Percentiles rank a stretch among this genome's conserved stretches.
Conservation (phyloP, 352 stramenopile species). For the Globisporangium radiosum region DNA sequence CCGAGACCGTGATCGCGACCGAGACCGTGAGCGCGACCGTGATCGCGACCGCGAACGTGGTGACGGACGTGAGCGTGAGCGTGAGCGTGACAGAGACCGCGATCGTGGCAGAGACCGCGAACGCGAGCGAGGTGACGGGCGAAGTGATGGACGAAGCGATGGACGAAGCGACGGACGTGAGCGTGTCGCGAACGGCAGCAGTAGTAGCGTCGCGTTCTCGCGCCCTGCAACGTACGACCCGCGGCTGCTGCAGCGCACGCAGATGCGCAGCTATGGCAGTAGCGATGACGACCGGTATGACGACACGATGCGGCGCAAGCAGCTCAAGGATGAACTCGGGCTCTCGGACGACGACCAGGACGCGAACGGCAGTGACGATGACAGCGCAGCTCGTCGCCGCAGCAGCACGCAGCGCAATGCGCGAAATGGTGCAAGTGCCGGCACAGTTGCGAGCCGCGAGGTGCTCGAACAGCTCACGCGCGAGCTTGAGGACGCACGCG, state of each 20-base stretch:
- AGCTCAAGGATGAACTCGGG: constrained; percentile 77
- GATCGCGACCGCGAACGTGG: constrained; percentile 30
- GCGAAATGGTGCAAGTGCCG: constrained; percentile 21
- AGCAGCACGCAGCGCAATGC: constrained; percentile 4
- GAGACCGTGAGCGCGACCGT: constrained; percentile 26
- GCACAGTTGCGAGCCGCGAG: too few species aligned
- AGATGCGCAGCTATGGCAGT: constrained; percentile 34
- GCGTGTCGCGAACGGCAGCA: background rate
- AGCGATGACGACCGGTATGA: constrained; percentile 37
- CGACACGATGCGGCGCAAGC: constrained; percentile 38
- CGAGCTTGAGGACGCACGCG: constrained; percentile 47
- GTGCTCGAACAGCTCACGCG: constrained; percentile 48
- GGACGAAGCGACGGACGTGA: background rate
- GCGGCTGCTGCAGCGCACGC: constrained; percentile 52
- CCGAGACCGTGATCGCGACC: constrained; percentile 24
- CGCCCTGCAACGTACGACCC: constrained; percentile 78
- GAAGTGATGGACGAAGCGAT: background rate
- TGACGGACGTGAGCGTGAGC: constrained; percentile 17
- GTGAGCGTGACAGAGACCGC: background rate
- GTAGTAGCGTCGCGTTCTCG: constrained; percentile 49
- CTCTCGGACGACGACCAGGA: constrained; percentile 57
- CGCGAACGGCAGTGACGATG: constrained; percentile 8
- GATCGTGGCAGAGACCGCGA: too few species aligned
- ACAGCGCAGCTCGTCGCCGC: background rate
- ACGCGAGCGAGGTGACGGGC: too few species aligned